Base-by-base conservation (phyloP, 768 basidiomycete species). In the Lepiota venenata region DNA sequence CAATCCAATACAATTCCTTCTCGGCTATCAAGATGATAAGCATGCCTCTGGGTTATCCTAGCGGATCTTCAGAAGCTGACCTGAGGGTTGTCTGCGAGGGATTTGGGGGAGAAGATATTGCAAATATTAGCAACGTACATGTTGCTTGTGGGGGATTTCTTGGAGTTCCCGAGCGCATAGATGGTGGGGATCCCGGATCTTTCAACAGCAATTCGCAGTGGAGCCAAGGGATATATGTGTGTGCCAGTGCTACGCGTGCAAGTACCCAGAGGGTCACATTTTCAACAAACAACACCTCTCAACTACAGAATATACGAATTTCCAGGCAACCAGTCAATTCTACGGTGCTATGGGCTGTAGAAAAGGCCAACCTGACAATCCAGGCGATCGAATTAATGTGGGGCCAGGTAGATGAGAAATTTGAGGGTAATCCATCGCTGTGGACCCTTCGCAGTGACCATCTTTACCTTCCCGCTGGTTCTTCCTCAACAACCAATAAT, bases 71-170 rank as follows among this genome's bases (percentile, higher is more conserved):
- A 18, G 27, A 7, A 5, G 1, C 14, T 4, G 27, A 7, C 11
- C 16, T 35, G 7, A 37, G 15, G 9, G 54, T 51, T 8, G 2
- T 16, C 10, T 64, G 64, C 20, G 15, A 47, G n/a, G 64, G 62
- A 7, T 64, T 57, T 40, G 64, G 62, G 1, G 56, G 58, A 4
- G 6, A 2, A 1, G 64, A 64, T 39, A 52, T 15, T 1, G 62
- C 62, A 8, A 63, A 63, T 35, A 58, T 60, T n/a, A 45, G 53
- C 6, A 63, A 60, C 39, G 58, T 59, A 25, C 56, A 56, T n/a
- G 62, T 64, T 1, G 38, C 51, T 15, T 64, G 61, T 44, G 50
- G 48, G 5, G 25, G 57, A 44, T 57, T 63, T 36, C 22, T 61
- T 9, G 64, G 51, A 0, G 60, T n/a, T n/a, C n/a, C n/a, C n/a